These are phyloP conservation scores for Entelexis sorbosivorans DNA, from an alignment of 1,139 yeast species.

Conservation along the genomic window DNA sequence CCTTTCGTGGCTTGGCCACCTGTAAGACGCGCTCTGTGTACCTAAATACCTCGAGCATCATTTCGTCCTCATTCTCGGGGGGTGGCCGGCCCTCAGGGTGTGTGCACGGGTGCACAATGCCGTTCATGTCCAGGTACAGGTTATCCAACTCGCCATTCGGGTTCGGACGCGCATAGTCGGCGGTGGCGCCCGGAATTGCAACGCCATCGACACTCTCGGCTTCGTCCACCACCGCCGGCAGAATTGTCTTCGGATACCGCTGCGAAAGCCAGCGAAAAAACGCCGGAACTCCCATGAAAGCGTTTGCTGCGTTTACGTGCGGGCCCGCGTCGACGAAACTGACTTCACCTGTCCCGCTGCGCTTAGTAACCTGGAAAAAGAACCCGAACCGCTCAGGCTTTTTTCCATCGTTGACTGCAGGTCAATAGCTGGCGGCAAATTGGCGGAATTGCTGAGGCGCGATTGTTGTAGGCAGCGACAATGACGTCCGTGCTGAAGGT, in stretches of 20 bases:
- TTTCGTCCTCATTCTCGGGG: constrained; percentile 85
- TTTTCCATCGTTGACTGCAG: background rate
- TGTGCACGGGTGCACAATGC: constrained; percentile 89
- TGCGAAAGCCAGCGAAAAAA: constrained; percentile 91
- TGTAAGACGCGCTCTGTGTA: constrained; percentile 89
- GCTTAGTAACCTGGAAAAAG: background rate
- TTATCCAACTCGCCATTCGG: constrained; percentile 96
- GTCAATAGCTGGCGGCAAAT: background rate
- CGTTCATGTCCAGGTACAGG: constrained; percentile 92
- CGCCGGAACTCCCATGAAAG: constrained; percentile 67
- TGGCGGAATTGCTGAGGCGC: background rate
- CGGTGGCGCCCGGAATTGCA: constrained; percentile 39
- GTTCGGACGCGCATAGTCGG: constrained; percentile 63
- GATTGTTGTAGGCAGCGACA: too few relatives aligned
- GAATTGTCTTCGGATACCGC: constrained; percentile 87
- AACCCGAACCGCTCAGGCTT: background rate
- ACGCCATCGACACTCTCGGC: constrained; percentile 45
- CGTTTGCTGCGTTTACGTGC: background rate
- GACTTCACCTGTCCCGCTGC: background rate
- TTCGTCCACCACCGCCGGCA: constrained; percentile 77
- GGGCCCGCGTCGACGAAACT: background rate
- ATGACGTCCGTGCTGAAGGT: constrained; percentile 39
- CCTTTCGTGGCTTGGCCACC: constrained; percentile 82
- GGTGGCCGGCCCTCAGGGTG: constrained; percentile 60
- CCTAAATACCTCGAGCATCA: constrained; percentile 82